Conservation (phyloP, 2,329 filamentous ascomycete species). For the Aspergillus brunneoviolaceus region DNA sequence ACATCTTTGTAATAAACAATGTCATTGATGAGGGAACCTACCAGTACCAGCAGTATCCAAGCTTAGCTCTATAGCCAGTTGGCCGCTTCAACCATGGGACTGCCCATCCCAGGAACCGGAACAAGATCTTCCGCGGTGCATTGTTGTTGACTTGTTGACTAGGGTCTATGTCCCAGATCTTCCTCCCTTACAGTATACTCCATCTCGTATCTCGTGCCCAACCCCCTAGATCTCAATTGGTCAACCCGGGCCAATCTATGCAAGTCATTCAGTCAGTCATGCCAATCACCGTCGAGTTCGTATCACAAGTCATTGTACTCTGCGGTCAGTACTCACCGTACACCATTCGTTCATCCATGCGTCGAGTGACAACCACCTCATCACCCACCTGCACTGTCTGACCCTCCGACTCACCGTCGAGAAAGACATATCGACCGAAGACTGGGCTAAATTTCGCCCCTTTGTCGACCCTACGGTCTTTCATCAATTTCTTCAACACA, state of each 20-base stretch:
- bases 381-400: slow-evolving; percentile 56
- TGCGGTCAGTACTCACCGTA: slow-evolving; percentile 49
- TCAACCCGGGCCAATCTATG: slow-evolving; percentile 22
- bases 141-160: neutral
- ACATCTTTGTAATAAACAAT: too few relatives aligned
- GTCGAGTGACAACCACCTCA: slow-evolving; percentile 53
- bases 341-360: slow-evolving; percentile 53
- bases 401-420: slow-evolving; percentile 41
- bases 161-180: neutral
- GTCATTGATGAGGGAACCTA: too few relatives aligned
- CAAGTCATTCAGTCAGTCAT: neutral
- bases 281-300: neutral
- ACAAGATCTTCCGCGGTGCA: neutral
- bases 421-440: slow-evolving; percentile 72
- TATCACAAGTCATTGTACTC: neutral
- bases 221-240: slow-evolving; percentile 11
- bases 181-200: neutral
- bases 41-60: too few relatives aligned
- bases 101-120: neutral
- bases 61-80: neutral
- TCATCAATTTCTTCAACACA: slow-evolving; percentile 68
- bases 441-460: slow-evolving; percentile 67
- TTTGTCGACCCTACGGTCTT: slow-evolving; percentile 68
- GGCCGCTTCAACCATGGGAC: neutral
- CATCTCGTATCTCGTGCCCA: neutral